Evolutionary conservation across 208 protist genomes (phyloP).

Genomic region (Crithidia acanthocephali): DNA sequence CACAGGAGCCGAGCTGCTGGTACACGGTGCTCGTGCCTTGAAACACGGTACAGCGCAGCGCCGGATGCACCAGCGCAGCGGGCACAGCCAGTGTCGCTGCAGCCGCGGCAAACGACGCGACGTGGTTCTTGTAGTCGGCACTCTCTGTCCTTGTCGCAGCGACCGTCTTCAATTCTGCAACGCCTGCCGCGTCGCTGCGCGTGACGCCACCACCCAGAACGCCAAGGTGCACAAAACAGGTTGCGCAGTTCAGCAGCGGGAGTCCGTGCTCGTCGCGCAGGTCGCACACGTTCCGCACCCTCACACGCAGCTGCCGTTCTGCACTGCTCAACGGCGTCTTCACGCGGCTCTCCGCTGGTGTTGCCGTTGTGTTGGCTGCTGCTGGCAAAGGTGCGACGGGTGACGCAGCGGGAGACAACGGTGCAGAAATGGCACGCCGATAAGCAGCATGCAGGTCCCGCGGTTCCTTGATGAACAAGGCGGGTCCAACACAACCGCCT

Average conservation of each 20-base stretch:
- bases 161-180: neutral
- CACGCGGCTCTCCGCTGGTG: neutral
- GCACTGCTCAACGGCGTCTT: neutral
- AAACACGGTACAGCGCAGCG: constrained; percentile 6
- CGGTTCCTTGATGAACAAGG: no score
- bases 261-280: constrained; percentile 16
- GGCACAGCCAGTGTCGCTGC: neutral
- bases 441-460: no score
- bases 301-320: neutral
- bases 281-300: neutral
- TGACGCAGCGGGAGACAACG: no score
- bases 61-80: neutral
- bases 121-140: neutral
- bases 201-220: neutral
- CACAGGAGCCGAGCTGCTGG: neutral
- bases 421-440: no score
- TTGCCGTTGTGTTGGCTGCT: no score
- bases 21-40: neutral
- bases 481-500: no score
- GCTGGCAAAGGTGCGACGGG: no score
- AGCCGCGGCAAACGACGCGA: neutral
- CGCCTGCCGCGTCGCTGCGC: neutral
- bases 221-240: neutral
- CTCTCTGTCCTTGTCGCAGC: neutral
- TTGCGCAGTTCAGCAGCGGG: neutral